Conservation (phyloP, 2,329 filamentous ascomycete genomes). For the Endothia cerciana region DNA sequence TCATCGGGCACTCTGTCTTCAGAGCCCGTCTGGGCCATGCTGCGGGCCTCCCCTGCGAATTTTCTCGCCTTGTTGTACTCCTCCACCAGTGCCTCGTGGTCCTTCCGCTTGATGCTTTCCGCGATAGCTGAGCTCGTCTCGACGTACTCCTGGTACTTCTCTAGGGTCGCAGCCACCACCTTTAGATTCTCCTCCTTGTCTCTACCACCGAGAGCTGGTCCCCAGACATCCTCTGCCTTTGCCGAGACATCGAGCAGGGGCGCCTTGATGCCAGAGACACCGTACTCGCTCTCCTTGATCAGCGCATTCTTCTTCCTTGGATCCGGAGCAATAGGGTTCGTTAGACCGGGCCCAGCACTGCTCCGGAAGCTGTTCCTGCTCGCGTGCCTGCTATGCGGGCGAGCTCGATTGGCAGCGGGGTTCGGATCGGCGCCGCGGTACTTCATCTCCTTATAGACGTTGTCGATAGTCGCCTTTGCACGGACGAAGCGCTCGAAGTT, state of each 20-base stretch:
- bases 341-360: constrained; percentile 42
- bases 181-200: constrained; percentile 91
- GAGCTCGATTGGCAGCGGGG: constrained; percentile 41
- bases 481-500: constrained; percentile 99
- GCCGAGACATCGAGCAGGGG: constrained; percentile 88
- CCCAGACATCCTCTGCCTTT: constrained; percentile 97
- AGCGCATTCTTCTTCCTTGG: constrained; percentile 84
- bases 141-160: constrained; percentile 79
- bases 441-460: constrained; percentile 98
- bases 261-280: constrained; percentile 82
- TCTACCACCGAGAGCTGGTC: constrained; percentile 85
- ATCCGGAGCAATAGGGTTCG: constrained; percentile 50
- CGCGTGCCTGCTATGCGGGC: constrained; percentile 65
- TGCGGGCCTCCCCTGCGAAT: constrained; percentile 77
- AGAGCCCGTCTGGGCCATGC: constrained; percentile 62
- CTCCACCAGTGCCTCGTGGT: constrained; percentile 86
- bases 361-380: constrained; percentile 70
- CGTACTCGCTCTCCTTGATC: constrained; percentile 90
- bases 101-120: constrained; percentile 86
- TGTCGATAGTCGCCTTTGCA: constrained; percentile 96
- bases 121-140: constrained; percentile 77
- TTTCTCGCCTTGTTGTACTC: constrained; percentile 83
- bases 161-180: constrained; percentile 73
- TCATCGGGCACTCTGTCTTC: constrained; percentile 67
- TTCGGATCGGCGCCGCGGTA: constrained; percentile 63